phyloP scores from a whole-genome alignment of 148 eudicot genomes.

The Simmondsia chinensis region DNA sequence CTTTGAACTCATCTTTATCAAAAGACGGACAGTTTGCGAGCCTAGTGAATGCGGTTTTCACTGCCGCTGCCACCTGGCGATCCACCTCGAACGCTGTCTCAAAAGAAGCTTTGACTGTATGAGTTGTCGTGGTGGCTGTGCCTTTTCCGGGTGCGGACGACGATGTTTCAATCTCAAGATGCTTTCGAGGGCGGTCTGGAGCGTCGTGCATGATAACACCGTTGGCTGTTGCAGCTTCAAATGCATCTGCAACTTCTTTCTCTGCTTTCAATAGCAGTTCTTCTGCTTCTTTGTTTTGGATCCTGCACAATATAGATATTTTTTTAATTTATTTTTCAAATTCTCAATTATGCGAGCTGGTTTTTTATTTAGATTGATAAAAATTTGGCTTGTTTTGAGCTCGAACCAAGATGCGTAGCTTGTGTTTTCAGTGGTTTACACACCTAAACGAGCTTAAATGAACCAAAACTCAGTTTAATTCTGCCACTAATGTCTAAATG shows the following conservation, averaged over 20 bases:
- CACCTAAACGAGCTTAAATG: too few species aligned
- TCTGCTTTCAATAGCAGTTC: conserved; percentile 50
- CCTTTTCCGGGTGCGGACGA: conserved; percentile 38
- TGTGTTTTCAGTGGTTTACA: too few species aligned
- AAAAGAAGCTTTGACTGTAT: conserved; percentile 58
- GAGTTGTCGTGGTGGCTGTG: conserved; percentile 48
- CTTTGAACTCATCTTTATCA: conserved; percentile 57
- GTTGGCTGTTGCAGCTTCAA: conserved; percentile 66
- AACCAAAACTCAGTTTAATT: too few species aligned
- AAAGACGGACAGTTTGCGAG: conserved; percentile 65
- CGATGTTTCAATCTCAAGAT: conserved; percentile 42
- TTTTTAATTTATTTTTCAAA: too few species aligned
- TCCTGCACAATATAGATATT: too few species aligned
- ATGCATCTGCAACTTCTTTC: conserved; percentile 56
- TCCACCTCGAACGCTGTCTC: conserved; percentile 92
- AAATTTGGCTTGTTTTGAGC: too few species aligned
- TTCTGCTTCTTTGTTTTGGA: conserved; percentile 73
- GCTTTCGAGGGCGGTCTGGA: conserved; percentile 46
- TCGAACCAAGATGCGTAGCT: too few species aligned
- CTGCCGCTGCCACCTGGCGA: conserved; percentile 86
- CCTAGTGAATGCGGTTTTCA: conserved; percentile 63
- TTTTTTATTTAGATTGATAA: too few species aligned
- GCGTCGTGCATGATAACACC: conserved; percentile 80
- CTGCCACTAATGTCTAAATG: too few species aligned
- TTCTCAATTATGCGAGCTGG: too few species aligned